Evolutionary conservation across 140 eudicot genomes (phyloP).

Genomic region (Flaveria floridana): DNA sequence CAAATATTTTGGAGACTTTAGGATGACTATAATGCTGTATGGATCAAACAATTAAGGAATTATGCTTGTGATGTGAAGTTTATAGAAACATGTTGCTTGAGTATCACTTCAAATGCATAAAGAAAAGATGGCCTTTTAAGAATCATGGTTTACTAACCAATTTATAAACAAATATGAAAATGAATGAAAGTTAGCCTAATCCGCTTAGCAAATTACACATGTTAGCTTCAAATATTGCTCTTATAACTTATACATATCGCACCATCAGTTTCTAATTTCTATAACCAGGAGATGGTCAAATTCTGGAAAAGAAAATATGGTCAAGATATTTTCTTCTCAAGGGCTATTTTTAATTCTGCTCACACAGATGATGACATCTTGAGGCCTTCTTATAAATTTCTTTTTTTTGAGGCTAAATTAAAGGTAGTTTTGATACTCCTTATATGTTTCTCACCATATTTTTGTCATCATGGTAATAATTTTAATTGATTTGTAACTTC

Average conservation of each 20-base stretch:
- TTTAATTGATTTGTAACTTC: slow-evolving; percentile 14
- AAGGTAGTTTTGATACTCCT: neutral
- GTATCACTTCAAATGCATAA: slow-evolving; percentile 7
- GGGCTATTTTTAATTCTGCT: slow-evolving; percentile 1
- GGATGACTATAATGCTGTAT: slow-evolving; percentile 8
- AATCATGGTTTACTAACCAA: slow-evolving; percentile 10
- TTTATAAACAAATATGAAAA: neutral
- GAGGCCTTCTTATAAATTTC: neutral
- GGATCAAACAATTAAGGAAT: neutral
- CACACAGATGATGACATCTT: neutral
- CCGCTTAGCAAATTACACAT: neutral
- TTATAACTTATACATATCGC: neutral
- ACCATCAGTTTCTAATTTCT: slow-evolving; percentile 3
- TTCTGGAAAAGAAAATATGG: neutral
- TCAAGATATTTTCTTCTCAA: slow-evolving; percentile 3
- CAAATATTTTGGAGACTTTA: slow-evolving; percentile 14
- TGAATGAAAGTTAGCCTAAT: slow-evolving; percentile 8
- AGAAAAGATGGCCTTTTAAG: neutral
- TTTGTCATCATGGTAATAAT: slow-evolving; percentile 13
- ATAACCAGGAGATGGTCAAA: slow-evolving; percentile 3
- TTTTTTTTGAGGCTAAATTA: neutral
- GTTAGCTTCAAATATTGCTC: slow-evolving; percentile 1
- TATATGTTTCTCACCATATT: neutral
- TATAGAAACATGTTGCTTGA: neutral
- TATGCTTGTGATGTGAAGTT: neutral